Conservation (phyloP, 768 basidiomycete species). For the Leccinellum rugosiceps region DNA sequence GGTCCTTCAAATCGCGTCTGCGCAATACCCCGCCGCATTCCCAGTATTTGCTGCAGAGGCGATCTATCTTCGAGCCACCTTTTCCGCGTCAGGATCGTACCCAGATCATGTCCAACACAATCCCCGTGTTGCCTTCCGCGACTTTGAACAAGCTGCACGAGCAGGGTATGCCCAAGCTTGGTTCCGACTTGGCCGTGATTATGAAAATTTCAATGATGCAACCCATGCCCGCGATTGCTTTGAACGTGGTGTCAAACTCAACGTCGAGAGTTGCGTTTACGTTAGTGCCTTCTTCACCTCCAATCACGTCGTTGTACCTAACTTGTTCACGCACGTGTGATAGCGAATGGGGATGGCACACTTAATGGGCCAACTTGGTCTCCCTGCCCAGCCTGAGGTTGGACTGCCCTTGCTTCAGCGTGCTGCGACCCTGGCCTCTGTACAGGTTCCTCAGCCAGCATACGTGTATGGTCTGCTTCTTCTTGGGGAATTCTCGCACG, state of each 20-base stretch:
- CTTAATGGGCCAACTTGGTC: slow-evolving; percentile 80
- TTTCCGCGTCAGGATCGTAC: slow-evolving; percentile 71
- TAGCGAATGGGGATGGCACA: slow-evolving; percentile 93
- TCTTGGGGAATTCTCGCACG: slow-evolving; percentile 75
- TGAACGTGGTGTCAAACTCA: slow-evolving; percentile 71
- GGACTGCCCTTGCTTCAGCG: slow-evolving; percentile 74
- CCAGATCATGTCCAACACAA: slow-evolving; percentile 63
- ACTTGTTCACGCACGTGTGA: slow-evolving; percentile 5
- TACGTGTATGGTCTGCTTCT: slow-evolving; percentile 89
- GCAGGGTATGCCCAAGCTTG: slow-evolving; percentile 78
- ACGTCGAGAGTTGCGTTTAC: slow-evolving; percentile 79
- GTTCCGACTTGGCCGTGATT: slow-evolving; percentile 90
- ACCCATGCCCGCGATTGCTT: slow-evolving; percentile 80
- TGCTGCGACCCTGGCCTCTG: slow-evolving; percentile 71
- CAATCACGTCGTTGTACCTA: background rate
- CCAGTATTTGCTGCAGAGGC: slow-evolving; percentile 62
- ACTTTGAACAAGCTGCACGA: slow-evolving; percentile 82
- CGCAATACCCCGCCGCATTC: slow-evolving; percentile 33
- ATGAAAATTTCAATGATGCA: slow-evolving; percentile 81
- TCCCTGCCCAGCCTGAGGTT: slow-evolving; percentile 46
- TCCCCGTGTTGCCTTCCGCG: slow-evolving; percentile 79
- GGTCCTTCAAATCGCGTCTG: slow-evolving; percentile 54
- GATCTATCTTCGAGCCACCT: slow-evolving; percentile 67
- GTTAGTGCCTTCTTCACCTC: slow-evolving; percentile 39
- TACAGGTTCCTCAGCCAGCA: slow-evolving; percentile 82